Conservation (phyloP, 176 grass and related monocot genomes). For the Aegilops tauschii region DNA sequence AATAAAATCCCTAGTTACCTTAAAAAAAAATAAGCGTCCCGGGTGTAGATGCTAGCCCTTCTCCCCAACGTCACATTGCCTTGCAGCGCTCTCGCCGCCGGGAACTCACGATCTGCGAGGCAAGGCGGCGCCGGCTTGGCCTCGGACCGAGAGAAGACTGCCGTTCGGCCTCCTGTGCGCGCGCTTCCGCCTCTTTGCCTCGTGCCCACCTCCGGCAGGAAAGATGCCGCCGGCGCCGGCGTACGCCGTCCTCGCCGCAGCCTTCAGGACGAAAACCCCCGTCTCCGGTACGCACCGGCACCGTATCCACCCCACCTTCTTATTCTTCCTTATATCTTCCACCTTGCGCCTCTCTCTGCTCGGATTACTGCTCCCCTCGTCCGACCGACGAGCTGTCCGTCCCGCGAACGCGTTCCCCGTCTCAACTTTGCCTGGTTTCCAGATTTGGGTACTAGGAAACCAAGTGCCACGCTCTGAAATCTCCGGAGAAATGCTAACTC, state of each 20-base stretch:
- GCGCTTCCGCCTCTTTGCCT: background rate
- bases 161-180: too few relatives aligned
- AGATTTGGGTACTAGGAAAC: background rate
- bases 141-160: too few relatives aligned
- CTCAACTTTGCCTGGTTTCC: background rate
- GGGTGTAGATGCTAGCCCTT: too few relatives aligned
- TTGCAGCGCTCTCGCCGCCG: too few relatives aligned
- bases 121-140: too few relatives aligned
- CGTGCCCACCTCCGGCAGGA: background rate
- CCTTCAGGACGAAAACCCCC: background rate
- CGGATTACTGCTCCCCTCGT: background rate
- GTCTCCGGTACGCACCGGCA: background rate
- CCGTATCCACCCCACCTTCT: background rate
- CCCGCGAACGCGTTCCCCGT: background rate
- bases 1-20: too few relatives aligned
- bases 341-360: background rate
- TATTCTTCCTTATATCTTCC: too few relatives aligned
- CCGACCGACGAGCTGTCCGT: too few relatives aligned
- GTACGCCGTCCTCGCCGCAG: slow-evolving; percentile 10
- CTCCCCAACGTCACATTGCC: too few relatives aligned
- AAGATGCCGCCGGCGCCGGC: slow-evolving; percentile 21
- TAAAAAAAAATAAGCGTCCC: too few relatives aligned
- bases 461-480: background rate
- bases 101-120: too few relatives aligned
- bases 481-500: background rate